Percentiles rank a stretch among this genome's conserved stretches.
phyloP scores from a whole-genome alignment of 2,329 filamentous ascomycete genomes.

The Zasmidium citrigriseum region DNA sequence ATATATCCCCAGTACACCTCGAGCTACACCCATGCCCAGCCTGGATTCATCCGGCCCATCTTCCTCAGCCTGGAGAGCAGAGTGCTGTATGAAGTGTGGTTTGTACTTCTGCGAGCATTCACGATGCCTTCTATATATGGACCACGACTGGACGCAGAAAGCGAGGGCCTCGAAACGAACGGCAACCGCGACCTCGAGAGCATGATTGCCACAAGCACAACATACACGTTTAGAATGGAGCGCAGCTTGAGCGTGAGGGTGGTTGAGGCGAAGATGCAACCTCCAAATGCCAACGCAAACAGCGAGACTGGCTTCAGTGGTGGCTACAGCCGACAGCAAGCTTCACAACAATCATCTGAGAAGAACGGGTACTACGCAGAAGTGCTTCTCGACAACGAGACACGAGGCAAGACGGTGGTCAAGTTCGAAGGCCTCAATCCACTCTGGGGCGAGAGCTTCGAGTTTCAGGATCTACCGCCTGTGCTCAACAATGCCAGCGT shows the following conservation, averaged over 20 bases:
- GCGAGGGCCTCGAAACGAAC: conserved; percentile 22
- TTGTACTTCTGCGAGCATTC: conserved; percentile 86
- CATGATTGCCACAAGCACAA: conserved; percentile 39
- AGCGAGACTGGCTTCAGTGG: conserved; percentile 26
- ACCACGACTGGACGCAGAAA: conserved; percentile 34
- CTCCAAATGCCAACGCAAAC: conserved; percentile 27
- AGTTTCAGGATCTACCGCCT: conserved; percentile 72
- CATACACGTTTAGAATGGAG: conserved; percentile 68
- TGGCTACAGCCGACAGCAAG: conserved; percentile 18
- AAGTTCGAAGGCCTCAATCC: conserved; percentile 72
- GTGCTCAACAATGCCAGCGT: conserved; percentile 69
- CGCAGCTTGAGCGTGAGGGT: conserved; percentile 60
- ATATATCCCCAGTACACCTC: conserved; percentile 92
- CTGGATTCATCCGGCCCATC: conserved; percentile 79
- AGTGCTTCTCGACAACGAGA: conserved; percentile 76
- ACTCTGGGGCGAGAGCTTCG: conserved; percentile 80
- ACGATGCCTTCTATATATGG: conserved; percentile 89
- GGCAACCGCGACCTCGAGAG: conserved; percentile 24
- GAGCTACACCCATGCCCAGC: conserved; percentile 63
- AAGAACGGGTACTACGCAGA: conserved; percentile 75
- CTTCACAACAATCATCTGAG: conserved; percentile 20
- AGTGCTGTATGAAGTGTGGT: conserved; percentile 96
- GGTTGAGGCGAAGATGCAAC: conserved; percentile 61
- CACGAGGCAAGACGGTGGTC: conserved; percentile 72
- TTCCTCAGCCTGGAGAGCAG: conserved; percentile 85